Evolutionary conservation across 23 red algal genomes (phyloP).

Genomic region (Gracilaria vermiculophylla): DNA sequence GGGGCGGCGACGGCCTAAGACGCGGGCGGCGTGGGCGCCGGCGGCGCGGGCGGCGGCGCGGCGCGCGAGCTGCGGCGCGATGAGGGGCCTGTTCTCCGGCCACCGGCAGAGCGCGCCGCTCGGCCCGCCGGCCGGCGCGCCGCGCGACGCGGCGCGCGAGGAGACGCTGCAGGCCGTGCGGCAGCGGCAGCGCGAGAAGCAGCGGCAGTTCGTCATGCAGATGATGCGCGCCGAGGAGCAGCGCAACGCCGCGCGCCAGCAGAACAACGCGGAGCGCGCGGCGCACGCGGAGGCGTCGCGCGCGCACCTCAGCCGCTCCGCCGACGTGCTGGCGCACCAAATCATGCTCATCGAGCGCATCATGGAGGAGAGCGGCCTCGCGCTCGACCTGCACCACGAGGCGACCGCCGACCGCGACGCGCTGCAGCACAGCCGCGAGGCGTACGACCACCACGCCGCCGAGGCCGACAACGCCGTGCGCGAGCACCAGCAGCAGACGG

Average conservation of each 20-base stretch:
- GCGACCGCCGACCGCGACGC: neutral
- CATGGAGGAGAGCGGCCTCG: slow-evolving; percentile 56
- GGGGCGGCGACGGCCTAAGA: neutral
- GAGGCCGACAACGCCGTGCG: slow-evolving; percentile 29
- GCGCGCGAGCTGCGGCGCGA: neutral
- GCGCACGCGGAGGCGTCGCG: slow-evolving; percentile 5
- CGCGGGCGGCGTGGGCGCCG: too few relatives aligned
- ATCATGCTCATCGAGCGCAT: slow-evolving; percentile 58
- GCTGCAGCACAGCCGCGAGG: slow-evolving; percentile 46
- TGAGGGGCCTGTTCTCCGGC: slow-evolving; percentile 57
- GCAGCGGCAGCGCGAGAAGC: slow-evolving; percentile 42
- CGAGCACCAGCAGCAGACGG: slow-evolving; percentile 23
- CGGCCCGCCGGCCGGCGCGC: slow-evolving; percentile 10
- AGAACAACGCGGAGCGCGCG: neutral
- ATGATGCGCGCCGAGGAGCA: slow-evolving; percentile 61
- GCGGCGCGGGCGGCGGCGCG: too few relatives aligned
- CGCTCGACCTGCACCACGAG: slow-evolving; percentile 51
- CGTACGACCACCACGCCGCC: slow-evolving; percentile 9
- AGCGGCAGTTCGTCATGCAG: slow-evolving; percentile 49
- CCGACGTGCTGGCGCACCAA: slow-evolving; percentile 31
- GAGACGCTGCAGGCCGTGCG: slow-evolving; percentile 59
- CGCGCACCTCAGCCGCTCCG: neutral
- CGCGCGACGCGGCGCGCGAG: neutral
- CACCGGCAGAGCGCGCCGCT: slow-evolving; percentile 38
- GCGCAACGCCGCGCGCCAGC: neutral